phyloP scores from a whole-genome alignment of 176 grass and related monocot species.

The Avena sativa region DNA sequence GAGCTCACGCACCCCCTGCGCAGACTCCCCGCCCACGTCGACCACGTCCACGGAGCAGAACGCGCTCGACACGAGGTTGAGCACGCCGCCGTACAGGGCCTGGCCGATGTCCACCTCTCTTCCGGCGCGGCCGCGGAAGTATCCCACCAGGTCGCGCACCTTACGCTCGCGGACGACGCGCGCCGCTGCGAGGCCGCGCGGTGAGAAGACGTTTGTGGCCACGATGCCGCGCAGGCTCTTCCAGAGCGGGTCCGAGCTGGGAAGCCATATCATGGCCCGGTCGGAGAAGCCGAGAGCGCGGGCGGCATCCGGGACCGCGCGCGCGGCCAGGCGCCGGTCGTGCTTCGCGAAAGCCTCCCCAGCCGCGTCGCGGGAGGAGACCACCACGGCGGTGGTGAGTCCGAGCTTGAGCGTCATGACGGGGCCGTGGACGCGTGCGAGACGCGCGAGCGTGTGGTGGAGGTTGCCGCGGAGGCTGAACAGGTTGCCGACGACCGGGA shows the following conservation, averaged over 20 bases:
- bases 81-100: constrained; percentile 19
- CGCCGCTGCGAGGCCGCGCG: constrained; percentile 24
- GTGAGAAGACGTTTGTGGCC: constrained; percentile 30
- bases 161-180: constrained; percentile 21
- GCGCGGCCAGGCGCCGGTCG: constrained; percentile 27
- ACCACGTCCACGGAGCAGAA: constrained; percentile 43
- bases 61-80: constrained; percentile 44
- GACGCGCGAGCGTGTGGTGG: background rate
- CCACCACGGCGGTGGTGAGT: background rate
- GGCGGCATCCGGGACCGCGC: constrained; percentile 25
- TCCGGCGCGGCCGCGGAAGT: background rate
- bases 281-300: background rate
- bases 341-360: background rate
- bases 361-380: background rate
- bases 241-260: constrained; percentile 33
- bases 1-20: constrained; percentile 30
- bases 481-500: background rate
- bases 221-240: constrained; percentile 37
- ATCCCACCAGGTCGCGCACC: constrained; percentile 10
- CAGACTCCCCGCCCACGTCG: constrained; percentile 22
- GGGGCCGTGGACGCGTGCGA: background rate
- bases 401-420: background rate
- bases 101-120: background rate
- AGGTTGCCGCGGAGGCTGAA: constrained; percentile 11
- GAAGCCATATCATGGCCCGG: constrained; percentile 31